A percentile compares a stretch with the other conserved stretches of the same genome.
Conservation (phyloP, 202 grass and related monocot genomes). For the Eragrostis tef region DNA sequence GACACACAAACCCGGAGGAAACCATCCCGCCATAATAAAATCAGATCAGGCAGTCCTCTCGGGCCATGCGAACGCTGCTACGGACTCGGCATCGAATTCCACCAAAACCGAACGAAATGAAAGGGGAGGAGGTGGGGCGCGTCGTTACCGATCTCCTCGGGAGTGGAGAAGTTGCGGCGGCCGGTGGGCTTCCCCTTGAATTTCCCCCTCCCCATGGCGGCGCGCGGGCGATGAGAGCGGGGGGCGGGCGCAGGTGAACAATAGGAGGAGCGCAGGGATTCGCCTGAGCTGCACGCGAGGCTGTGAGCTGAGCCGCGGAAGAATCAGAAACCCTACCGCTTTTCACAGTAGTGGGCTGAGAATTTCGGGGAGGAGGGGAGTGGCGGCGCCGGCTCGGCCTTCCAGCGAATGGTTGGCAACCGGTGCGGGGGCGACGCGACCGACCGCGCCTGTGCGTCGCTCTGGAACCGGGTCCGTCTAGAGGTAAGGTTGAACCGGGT, state of each 20-base stretch:
- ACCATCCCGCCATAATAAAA: not conserved
- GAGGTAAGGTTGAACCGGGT: too few relatives aligned
- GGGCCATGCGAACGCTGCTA: not conserved
- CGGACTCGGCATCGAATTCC: conserved; percentile 4
- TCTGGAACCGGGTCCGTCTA: not conserved
- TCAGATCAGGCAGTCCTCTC: conserved; percentile 16
- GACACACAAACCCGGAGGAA: conserved; percentile 1
- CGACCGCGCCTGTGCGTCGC: not conserved
- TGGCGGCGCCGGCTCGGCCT: not conserved
- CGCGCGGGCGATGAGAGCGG: conserved; percentile 24
- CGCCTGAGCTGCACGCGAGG: conserved; percentile 49
- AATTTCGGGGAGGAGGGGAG: conserved; percentile 15
- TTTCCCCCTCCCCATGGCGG: conserved; percentile 88
- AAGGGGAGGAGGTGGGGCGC: not conserved
- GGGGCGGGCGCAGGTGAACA: conserved; percentile 27
- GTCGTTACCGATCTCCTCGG: conserved; percentile 89
- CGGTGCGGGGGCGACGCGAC: not conserved
- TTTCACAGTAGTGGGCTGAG: conserved; percentile 33
- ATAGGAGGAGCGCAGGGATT: conserved; percentile 25
- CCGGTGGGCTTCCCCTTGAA: conserved; percentile 99
- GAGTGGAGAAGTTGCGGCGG: conserved; percentile 93
- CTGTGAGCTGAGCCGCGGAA: conserved; percentile 5
- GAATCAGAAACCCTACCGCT: conserved; percentile 69
- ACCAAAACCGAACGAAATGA: conserved; percentile 15
- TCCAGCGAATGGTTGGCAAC: not conserved